Evolutionary conservation across 305 asterid genomes (phyloP).

Genomic region (Fraxinus dipetala): DNA sequence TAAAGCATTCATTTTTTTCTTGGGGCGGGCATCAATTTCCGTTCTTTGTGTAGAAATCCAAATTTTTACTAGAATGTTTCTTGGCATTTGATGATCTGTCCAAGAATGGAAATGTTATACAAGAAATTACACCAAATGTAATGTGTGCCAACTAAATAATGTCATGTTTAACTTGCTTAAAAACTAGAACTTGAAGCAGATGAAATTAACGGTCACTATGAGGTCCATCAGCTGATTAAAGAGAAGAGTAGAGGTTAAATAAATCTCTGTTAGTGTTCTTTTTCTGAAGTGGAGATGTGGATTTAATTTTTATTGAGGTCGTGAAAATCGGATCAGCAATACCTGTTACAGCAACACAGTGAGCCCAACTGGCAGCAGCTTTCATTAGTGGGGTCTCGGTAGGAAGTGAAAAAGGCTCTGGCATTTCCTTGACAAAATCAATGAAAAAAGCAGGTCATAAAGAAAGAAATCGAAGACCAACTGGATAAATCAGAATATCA

Average conservation of each 20-base stretch:
- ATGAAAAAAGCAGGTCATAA: conserved; percentile 37
- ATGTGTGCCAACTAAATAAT: conserved; percentile 7
- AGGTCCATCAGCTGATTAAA: background rate
- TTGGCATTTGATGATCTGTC: conserved; percentile 8
- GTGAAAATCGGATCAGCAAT: background rate
- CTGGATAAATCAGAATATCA: conserved; percentile 1
- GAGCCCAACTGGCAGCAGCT: conserved; percentile 98
- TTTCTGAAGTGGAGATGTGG: background rate
- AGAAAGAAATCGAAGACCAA: conserved; percentile 13
- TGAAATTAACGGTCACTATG: background rate
- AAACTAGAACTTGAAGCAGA: background rate
- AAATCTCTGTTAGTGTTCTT: background rate
- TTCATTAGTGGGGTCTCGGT: conserved; percentile 48
- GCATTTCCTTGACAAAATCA: conserved; percentile 74
- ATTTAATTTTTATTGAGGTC: background rate
- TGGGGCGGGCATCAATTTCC: background rate
- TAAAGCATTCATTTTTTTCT: background rate
- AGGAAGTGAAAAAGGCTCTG: conserved; percentile 98
- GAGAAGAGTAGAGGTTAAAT: background rate
- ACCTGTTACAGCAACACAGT: conserved; percentile 87
- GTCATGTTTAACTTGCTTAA: background rate
- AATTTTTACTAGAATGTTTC: background rate
- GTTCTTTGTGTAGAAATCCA: background rate
- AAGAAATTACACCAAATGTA: background rate
- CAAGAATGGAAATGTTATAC: background rate